Percentiles rank a stretch among this genome's conserved stretches.
phyloP scores from a whole-genome alignment of 2,329 filamentous ascomycete genomes.

The Gremmenia infestans region DNA sequence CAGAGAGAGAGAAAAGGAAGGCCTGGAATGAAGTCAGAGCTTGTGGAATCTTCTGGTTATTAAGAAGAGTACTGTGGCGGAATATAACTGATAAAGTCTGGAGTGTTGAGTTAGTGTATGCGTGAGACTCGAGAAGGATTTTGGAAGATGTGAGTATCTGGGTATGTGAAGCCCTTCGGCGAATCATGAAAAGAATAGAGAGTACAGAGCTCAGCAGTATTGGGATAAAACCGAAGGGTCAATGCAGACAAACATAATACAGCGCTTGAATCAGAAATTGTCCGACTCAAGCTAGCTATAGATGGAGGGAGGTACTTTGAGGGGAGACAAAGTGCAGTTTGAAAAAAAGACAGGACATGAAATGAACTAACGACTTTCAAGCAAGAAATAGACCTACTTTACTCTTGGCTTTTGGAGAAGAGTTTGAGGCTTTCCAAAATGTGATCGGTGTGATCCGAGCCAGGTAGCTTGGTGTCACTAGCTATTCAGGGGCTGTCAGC shows the following conservation, averaged over 20 bases:
- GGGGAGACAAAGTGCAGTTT: neutral
- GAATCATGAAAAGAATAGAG: neutral
- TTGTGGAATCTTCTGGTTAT: neutral
- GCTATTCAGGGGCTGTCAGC: neutral
- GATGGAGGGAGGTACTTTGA: neutral
- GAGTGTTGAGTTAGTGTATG: no score
- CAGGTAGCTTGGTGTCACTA: neutral
- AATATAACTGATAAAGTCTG: neutral
- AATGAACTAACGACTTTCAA: neutral
- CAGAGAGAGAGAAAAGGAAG: no score
- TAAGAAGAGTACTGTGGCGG: neutral
- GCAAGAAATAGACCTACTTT: neutral
- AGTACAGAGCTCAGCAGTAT: neutral
- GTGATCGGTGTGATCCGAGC: neutral
- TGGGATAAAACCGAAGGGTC: neutral
- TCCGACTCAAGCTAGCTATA: no score
- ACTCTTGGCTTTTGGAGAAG: neutral
- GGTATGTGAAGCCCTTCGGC: no score
- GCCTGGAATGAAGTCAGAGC: neutral
- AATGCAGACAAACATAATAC: neutral
- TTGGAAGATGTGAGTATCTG: no score
- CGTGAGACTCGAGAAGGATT: no score
- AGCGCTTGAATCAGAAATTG: neutral
- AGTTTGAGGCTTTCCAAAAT: neutral
- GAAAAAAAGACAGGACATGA: neutral